These are phyloP conservation scores for Monilinia fructigena DNA, from an alignment of 2,329 filamentous ascomycete genomes.

Conservation along the genomic window DNA sequence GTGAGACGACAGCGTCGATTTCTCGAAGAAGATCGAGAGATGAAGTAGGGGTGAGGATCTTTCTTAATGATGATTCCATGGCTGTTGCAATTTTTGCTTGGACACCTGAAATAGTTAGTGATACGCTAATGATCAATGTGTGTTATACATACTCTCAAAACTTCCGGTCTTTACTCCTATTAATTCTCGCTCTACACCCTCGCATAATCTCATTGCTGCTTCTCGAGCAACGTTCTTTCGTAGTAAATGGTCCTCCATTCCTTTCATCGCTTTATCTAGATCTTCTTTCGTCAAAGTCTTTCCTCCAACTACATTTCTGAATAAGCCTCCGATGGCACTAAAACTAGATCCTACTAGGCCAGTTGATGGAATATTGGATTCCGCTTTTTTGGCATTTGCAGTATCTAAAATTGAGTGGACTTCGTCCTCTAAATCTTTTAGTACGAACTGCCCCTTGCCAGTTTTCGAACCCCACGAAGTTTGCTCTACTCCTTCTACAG, in stretches of 20 bases:
- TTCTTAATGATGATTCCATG: slow-evolving; percentile 88
- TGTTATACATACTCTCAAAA: slow-evolving; percentile 65
- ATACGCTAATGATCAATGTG: background rate
- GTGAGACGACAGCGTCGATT: slow-evolving; percentile 75
- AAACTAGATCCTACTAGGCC: slow-evolving; percentile 78
- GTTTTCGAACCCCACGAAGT: slow-evolving; percentile 83
- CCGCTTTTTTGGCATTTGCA: slow-evolving; percentile 64
- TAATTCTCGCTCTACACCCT: slow-evolving; percentile 86
- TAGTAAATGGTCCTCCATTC: slow-evolving; percentile 92
- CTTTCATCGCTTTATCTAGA: slow-evolving; percentile 86
- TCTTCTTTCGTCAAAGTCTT: slow-evolving; percentile 88
- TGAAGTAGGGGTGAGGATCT: slow-evolving; percentile 93
- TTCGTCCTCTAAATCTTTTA: slow-evolving; percentile 91
- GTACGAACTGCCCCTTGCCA: slow-evolving; percentile 84
- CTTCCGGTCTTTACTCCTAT: slow-evolving; percentile 86
- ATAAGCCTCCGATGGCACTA: slow-evolving; percentile 80
- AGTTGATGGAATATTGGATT: slow-evolving; percentile 46
- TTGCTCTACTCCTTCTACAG: slow-evolving; percentile 72
- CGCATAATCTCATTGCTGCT: slow-evolving; percentile 85
- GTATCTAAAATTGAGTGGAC: slow-evolving; percentile 84
- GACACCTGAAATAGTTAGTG: slow-evolving; percentile 53
- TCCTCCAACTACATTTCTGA: slow-evolving; percentile 92
- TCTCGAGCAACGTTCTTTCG: slow-evolving; percentile 96
- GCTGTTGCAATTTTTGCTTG: slow-evolving; percentile 79
- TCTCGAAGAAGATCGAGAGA: slow-evolving; percentile 93